Evolutionary conservation across 208 protist species (phyloP).

Genomic region (Trypanosomatidae sp.): DNA sequence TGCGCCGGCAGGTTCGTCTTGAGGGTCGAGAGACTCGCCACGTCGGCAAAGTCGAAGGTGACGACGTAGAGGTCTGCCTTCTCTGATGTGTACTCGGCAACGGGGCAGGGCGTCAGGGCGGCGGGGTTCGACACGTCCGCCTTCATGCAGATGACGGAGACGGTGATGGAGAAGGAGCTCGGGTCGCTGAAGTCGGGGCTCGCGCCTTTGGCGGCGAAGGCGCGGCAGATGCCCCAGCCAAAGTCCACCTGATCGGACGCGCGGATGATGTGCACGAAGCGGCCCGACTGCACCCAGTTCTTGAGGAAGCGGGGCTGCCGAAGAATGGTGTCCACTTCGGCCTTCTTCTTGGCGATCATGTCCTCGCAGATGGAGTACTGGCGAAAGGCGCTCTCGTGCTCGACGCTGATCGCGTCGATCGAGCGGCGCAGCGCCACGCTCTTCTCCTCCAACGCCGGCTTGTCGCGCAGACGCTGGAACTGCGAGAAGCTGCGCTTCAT

Average conservation of each 20-base stretch:
- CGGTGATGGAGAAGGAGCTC: constrained; percentile 64
- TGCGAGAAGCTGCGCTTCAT: constrained; percentile 98
- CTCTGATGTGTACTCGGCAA: constrained; percentile 77
- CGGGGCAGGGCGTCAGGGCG: constrained; percentile 65
- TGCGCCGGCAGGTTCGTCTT: constrained; percentile 80
- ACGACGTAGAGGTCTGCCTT: constrained; percentile 86
- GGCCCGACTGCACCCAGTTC: constrained; percentile 95
- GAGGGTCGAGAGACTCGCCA: constrained; percentile 71
- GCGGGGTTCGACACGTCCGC: constrained; percentile 40
- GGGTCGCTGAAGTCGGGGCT: constrained; percentile 68
- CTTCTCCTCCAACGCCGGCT: constrained; percentile 84
- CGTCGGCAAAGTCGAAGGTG: constrained; percentile 84
- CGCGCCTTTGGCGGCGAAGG: no score
- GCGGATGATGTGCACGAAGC: constrained; percentile 89
- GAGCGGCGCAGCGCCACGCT: constrained; percentile 58
- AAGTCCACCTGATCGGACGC: constrained; percentile 67
- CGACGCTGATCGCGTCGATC: constrained; percentile 66
- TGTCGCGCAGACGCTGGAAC: constrained; percentile 94
- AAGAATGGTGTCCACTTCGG: constrained; percentile 65
- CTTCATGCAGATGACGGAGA: constrained; percentile 87
- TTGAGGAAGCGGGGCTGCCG: constrained; percentile 91
- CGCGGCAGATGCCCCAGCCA: constrained; percentile 91
- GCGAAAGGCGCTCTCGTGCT: constrained; percentile 76
- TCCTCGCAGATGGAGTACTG: constrained; percentile 87
- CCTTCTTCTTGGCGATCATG: constrained; percentile 70